A percentile compares a stretch with the other conserved stretches of the same genome.
phyloP scores from a whole-genome alignment of 495 filamentous ascomycete species.

The Sordaria brevicollis region DNA sequence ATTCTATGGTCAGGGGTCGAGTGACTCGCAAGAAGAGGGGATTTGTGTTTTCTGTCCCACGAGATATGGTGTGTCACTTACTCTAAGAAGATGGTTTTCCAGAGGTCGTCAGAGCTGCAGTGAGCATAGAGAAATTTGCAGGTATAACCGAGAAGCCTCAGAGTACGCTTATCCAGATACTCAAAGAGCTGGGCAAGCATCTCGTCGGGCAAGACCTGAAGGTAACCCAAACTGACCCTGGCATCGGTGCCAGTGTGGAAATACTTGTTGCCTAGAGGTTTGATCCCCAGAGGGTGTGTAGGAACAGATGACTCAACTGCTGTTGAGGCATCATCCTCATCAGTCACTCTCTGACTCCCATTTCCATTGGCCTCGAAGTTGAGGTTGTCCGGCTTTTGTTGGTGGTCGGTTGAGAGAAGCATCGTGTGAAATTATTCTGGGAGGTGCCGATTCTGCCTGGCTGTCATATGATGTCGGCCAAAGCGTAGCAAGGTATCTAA shows the following conservation, averaged over 20 bases:
- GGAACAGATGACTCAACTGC: conserved; percentile 41
- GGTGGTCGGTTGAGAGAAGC: conserved; percentile 14
- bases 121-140: conserved; percentile 89
- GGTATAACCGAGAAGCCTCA: conserved; percentile 63
- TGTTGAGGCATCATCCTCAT: conserved; percentile 1
- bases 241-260: conserved; percentile 51
- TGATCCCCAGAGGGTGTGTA: conserved; percentile 74
- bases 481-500: not conserved
- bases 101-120: conserved; percentile 75
- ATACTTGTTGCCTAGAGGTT: conserved; percentile 81
- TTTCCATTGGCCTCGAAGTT: conserved; percentile 4
- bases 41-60: not conserved
- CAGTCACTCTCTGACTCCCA: conserved; percentile 10
- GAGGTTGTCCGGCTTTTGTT: not conserved
- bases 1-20: not conserved
- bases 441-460: not conserved
- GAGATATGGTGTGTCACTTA: conserved; percentile 42
- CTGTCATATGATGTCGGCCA: not conserved
- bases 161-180: conserved; percentile 50
- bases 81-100: conserved; percentile 79
- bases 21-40: not conserved
- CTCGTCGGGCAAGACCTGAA: conserved; percentile 69
- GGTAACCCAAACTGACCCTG: conserved; percentile 50
- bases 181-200: conserved; percentile 68
- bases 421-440: conserved; percentile 2